phyloP scores from a whole-genome alignment of 805 yeast species.

The Candida insectorum region DNA sequence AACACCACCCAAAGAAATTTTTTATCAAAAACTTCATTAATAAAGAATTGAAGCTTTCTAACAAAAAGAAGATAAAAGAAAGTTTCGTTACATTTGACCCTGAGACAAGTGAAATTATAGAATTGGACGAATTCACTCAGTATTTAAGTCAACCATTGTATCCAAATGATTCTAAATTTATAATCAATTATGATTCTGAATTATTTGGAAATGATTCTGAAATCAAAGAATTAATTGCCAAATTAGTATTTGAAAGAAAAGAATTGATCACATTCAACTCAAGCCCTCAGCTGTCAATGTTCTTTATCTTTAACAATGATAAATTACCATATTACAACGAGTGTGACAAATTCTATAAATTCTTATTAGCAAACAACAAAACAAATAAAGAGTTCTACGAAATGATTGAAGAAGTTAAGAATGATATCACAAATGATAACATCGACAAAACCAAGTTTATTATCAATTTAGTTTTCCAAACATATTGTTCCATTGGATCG shows the following conservation, averaged over 20 bases:
- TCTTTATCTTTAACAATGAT: conserved; percentile 32
- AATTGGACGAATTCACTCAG: conserved; percentile 36
- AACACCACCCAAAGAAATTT: conserved; percentile 68
- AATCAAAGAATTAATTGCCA: conserved; percentile 21
- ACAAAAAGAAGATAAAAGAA: conserved; percentile 63
- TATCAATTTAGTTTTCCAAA: conserved; percentile 62
- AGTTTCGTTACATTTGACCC: conserved; percentile 48
- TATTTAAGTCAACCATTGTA: conserved; percentile 36
- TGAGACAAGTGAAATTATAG: conserved; percentile 27
- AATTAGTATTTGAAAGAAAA: conserved; percentile 22
- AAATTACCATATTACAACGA: conserved; percentile 34
- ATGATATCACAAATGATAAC: conserved; percentile 14
- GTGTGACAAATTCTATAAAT: conserved; percentile 39
- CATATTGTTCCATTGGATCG: conserved; percentile 78
- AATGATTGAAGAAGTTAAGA: conserved; percentile 27
- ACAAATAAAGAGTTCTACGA: conserved; percentile 34
- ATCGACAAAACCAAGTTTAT: conserved; percentile 35
- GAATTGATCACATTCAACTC: conserved; percentile 8
- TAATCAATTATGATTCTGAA: conserved; percentile 31
- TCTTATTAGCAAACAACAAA: conserved; percentile 38
- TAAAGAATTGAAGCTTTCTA: conserved; percentile 83
- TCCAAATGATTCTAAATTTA: conserved; percentile 24
- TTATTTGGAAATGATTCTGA: conserved; percentile 32
- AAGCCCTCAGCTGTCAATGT: conserved; percentile 16
- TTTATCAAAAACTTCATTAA: conserved; percentile 76